Base-by-base conservation (phyloP, 495 filamentous ascomycete species). In the Paragyromitra xinjiangensis region DNA sequence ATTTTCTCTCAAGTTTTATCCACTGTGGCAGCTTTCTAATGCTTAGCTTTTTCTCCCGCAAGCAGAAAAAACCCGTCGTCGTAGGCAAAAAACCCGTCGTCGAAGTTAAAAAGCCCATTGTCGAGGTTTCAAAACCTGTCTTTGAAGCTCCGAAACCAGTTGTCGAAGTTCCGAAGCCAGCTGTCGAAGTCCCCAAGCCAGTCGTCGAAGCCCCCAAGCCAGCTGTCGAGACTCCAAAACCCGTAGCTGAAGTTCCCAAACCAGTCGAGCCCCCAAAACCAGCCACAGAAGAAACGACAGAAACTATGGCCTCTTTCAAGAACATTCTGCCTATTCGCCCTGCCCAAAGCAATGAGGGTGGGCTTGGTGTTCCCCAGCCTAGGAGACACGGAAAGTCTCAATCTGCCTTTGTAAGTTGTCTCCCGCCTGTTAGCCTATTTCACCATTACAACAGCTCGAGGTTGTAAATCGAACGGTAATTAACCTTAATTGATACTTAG, bases 401-500 rank as follows among this genome's bases (percentile, higher is more conserved):
- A 61, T 83, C 81, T 45, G 82, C 83, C 53, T 83, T 83, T 56
- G 83, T 82, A 71, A 77, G 80, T 69, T 73, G n/a, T 39, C 9
- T 19, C 26, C 16, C 39, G 2, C 39, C 51, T 65, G 45, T 26
- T 29, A 59, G 22, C 51, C 16, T 40, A 39, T 69, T 26, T 59
- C 19, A n/a, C 7, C 53, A 29, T 26, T 29, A 22, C 8, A 24
- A 26, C n/a, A 24, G 26, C n/a, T 26, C 44, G 48, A 73, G 12
- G 7, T 56, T 34, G 34, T 7, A 53, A 45, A 37, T 16, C 14
- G 50, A 29, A 37, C 37, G 26, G 16, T 50, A 65, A 59, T 51
- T 78, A 51, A 56, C 44, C 51, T 40, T 34, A 12, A 34, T 71
- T 65, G 45, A 19, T 8, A 53, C 63, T 50, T 77, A 99, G 95